A percentile compares a stretch with the other conserved stretches of the same genome.
Evolutionary conservation across 2,329 filamentous ascomycete species (phyloP).

Genomic region (Dactylellina drechsleri): DNA sequence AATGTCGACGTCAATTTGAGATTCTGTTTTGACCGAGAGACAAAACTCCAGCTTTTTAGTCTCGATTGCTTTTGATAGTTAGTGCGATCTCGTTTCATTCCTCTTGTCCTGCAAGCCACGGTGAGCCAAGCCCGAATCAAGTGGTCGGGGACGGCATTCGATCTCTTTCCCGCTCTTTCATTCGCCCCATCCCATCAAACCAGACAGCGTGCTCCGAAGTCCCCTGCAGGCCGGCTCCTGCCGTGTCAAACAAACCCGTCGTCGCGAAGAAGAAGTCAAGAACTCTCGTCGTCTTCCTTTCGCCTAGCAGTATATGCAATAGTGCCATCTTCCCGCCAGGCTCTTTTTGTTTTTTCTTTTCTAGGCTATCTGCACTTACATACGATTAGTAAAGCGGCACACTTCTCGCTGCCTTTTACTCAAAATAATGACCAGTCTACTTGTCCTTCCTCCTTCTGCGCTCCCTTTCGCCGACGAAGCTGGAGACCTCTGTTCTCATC

Average conservation of each 20-base stretch:
- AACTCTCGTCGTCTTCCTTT: conserved; percentile 30
- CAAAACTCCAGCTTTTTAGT: too few species aligned
- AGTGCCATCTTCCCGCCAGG: conserved; percentile 2
- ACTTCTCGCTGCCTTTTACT: background rate
- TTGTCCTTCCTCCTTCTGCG: conserved; percentile 36
- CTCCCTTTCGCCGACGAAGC: conserved; percentile 19
- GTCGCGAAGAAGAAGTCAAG: conserved; percentile 12
- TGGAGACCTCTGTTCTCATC: conserved; percentile 19
- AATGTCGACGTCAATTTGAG: too few species aligned
- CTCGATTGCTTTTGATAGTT: too few species aligned
- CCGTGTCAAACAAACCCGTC: conserved; percentile 4
- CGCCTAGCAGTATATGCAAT: conserved; percentile 20
- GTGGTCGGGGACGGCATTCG: too few species aligned
- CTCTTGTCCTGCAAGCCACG: too few species aligned
- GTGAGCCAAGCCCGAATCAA: too few species aligned
- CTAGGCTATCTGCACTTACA: background rate
- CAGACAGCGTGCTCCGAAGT: too few species aligned
- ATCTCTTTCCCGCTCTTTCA: too few species aligned
- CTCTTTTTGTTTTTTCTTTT: conserved; percentile 12
- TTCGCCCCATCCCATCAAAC: too few species aligned
- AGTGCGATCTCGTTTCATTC: too few species aligned
- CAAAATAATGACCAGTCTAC: conserved; percentile 34
- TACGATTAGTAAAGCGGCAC: background rate
- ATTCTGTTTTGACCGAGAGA: too few species aligned
- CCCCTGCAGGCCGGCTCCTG: too few species aligned